Evolutionary conservation across 2,329 filamentous ascomycete species (phyloP), one percentile per base, ranked within the genome.

Genomic region (Colletotrichum sp.): DNA sequence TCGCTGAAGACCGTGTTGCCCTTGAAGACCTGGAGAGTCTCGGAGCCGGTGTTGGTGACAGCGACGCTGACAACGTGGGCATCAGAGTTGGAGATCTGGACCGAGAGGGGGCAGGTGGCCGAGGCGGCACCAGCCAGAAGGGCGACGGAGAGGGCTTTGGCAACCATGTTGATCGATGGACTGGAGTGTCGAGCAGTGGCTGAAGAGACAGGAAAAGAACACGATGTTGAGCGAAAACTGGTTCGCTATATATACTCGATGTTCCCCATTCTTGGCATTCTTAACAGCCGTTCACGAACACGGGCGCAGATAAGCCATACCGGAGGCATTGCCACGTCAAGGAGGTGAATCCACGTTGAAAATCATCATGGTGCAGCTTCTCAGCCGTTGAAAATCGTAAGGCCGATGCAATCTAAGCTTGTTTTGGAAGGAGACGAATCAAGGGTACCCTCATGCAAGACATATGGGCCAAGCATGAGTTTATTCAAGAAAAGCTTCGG

Each of bases 1-100:
- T 74, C 65, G 21, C 74, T 76, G 36, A 76, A 76, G 16, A 76
- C 74, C 7, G 74, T 76, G 70, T 76, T 76, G 26, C 74, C 74
- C 49, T 69, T 74, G 49, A 76, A 76, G 65, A 76, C 65, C 26
- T 64, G 67, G 13, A 76, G 39, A 30, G 74, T 59, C 71, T 76
- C 74, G 34, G n/a, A 65, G 44, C 70, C 74, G 28, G 74, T 76
- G 70, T 76, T 76, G 6, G 70, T 76, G 16, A 76, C 74, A 15
- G 74, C 70, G 10, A 76, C 74, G 36, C 69, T 68, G 59, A 76
- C 74, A 15, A 73, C 64, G 6, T 76, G 74, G 74, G 59, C 73
- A 21, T 76, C 30, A 8, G 64, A 68, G 28, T 65, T 60, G 57
- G 64, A 55, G 65, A 76, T 76, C 34, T 76, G 32, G 26, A 76